A percentile compares a stretch with the other conserved stretches of the same genome.
phyloP scores from a whole-genome alignment of 2,329 filamentous ascomycete genomes.

The Hyphodiscus sp. region DNA sequence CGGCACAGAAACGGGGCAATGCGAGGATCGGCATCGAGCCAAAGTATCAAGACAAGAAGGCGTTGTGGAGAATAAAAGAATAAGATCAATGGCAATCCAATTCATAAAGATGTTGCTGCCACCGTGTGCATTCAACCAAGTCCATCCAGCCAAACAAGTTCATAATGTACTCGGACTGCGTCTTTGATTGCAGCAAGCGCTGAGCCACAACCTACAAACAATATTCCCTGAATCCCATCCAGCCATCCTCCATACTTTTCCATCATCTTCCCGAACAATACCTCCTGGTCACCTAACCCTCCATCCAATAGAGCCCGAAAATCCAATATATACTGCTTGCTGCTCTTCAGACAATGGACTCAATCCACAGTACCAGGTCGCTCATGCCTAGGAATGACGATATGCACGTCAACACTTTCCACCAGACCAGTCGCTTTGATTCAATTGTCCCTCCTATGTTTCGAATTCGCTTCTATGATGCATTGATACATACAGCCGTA shows the following conservation, averaged over 20 bases:
- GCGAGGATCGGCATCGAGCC: conserved; percentile 3
- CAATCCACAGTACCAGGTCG: neutral
- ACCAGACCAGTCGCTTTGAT: conserved; percentile 29
- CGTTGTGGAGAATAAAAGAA: conserved; percentile 12
- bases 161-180: neutral
- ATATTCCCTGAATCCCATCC: neutral
- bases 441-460: conserved; percentile 29
- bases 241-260: neutral
- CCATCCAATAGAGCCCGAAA: neutral
- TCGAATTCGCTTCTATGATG: conserved; percentile 30
- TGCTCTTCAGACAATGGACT: neutral
- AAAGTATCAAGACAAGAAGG: conserved; percentile 2
- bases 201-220: neutral
- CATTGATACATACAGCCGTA: conserved; percentile 33
- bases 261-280: neutral
- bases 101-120: neutral
- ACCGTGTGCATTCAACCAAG: neutral
- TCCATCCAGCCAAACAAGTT: neutral
- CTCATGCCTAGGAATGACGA: conserved; percentile 30
- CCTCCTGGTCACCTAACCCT: neutral
- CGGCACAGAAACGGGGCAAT: neutral
- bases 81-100: neutral
- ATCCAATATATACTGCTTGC: neutral
- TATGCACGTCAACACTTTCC: conserved; percentile 24
- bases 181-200: neutral